Conservation (phyloP, 352 stramenopile genomes). For the Pythium chondricola region DNA sequence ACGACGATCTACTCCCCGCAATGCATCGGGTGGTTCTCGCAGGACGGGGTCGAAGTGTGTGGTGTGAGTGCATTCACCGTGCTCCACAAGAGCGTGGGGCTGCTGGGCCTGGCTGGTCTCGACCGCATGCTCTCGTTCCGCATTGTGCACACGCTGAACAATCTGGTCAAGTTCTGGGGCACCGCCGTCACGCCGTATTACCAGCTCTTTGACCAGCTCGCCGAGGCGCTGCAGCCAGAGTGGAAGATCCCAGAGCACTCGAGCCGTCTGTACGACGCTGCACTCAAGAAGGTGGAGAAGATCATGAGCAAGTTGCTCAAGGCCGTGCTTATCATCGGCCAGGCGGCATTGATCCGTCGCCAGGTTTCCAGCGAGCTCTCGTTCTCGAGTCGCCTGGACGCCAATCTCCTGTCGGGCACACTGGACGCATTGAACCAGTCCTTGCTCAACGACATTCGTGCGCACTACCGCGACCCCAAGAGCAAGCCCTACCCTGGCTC, state of each 20-base stretch:
- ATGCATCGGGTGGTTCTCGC: slow-evolving; percentile 90
- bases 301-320: slow-evolving; percentile 92
- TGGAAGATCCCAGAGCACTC: slow-evolving; percentile 88
- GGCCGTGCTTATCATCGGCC: slow-evolving; percentile 89
- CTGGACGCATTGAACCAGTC: slow-evolving; percentile 89
- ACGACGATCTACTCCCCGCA: slow-evolving; percentile 90
- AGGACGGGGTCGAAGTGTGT: slow-evolving; percentile 80
- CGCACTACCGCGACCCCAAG: slow-evolving; percentile 81
- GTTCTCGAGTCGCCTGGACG: slow-evolving; percentile 87
- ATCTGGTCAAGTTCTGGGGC: slow-evolving; percentile 91
- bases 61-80: slow-evolving; percentile 86
- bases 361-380: slow-evolving; percentile 91
- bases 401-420: slow-evolving; percentile 86
- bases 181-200: slow-evolving; percentile 87
- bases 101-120: slow-evolving; percentile 88
- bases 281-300: slow-evolving; percentile 92
- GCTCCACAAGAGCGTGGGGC: slow-evolving; percentile 87
- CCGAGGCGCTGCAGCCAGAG: slow-evolving; percentile 74
- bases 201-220: slow-evolving; percentile 84
- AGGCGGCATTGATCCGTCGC: slow-evolving; percentile 90
- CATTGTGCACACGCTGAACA: slow-evolving; percentile 91
- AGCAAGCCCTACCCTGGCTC: slow-evolving; percentile 72
- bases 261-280: slow-evolving; percentile 79
- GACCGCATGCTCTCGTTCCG: slow-evolving; percentile 92
- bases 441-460: slow-evolving; percentile 84